Conservation (phyloP, 345 rosid genomes). For the Murraya paniculata region DNA sequence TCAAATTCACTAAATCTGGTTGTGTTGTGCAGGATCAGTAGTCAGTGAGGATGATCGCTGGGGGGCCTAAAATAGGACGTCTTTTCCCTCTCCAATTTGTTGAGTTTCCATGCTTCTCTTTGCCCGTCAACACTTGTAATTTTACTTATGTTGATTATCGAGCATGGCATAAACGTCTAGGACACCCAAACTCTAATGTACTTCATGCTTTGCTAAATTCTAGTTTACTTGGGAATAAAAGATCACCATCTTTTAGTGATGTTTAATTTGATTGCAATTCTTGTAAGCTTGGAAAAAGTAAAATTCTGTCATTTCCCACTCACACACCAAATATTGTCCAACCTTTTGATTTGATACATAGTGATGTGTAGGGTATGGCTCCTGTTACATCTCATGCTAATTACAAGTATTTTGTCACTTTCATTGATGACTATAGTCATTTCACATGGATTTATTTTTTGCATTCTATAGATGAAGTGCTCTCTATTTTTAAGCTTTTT, state of each 20-base stretch:
- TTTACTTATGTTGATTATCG: neutral
- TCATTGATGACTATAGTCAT: neutral
- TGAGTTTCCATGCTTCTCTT: neutral
- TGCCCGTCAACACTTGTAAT: neutral
- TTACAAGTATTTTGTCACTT: slow-evolving; percentile 5
- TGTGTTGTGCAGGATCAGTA: neutral
- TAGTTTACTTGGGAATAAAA: slow-evolving; percentile 2
- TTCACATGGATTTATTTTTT: neutral
- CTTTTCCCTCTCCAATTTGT: neutral
- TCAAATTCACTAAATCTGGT: neutral
- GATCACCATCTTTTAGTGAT: neutral
- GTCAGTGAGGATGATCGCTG: neutral
- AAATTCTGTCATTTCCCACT: neutral
- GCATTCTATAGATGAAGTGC: neutral
- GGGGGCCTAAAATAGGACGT: neutral
- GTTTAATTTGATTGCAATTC: neutral
- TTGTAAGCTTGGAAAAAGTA: neutral
- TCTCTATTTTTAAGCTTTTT: neutral
- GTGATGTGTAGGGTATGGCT: neutral
- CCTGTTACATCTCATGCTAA: neutral
- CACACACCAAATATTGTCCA: neutral
- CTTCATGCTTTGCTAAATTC: neutral
- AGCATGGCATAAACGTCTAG: neutral
- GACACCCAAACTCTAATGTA: slow-evolving; percentile 1
- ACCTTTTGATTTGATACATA: neutral